These are phyloP conservation scores for Dioszegia crocea DNA, from an alignment of 768 basidiomycete species.

Conservation along the genomic window DNA sequence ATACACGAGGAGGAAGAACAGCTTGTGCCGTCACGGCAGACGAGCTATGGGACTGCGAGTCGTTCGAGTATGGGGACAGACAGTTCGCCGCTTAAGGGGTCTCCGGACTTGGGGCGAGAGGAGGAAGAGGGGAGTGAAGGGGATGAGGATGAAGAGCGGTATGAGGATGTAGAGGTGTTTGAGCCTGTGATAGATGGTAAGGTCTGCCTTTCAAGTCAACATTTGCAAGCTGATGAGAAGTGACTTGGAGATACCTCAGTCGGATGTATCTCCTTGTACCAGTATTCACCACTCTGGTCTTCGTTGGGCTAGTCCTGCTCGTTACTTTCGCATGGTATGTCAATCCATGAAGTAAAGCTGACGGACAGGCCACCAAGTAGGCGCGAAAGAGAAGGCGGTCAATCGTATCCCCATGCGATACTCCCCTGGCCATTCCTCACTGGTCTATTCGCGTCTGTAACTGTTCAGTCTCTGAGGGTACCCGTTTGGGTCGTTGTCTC, in stretches of 20 bases:
- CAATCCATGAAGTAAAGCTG: background rate
- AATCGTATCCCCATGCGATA: constrained; percentile 44
- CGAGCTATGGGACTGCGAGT: constrained; percentile 9
- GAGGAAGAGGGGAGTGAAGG: constrained; percentile 3
- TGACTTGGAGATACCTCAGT: constrained; percentile 41
- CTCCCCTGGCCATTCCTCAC: constrained; percentile 37
- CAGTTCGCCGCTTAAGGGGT: background rate
- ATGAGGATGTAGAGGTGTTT: constrained; percentile 19
- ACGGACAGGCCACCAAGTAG: constrained; percentile 44
- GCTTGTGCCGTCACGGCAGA: background rate
- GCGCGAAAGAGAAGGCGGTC: constrained; percentile 34
- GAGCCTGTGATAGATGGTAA: constrained; percentile 34
- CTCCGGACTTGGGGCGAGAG: constrained; percentile 1
- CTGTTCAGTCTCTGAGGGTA: constrained; percentile 37
- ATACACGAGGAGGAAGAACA: constrained; percentile 3
- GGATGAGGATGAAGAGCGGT: background rate
- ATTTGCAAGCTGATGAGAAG: constrained; percentile 17
- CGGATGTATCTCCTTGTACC: constrained; percentile 43
- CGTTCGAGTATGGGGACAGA: background rate
- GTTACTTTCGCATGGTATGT: constrained; percentile 45
- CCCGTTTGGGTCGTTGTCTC: constrained; percentile 37
- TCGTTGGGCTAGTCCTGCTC: constrained; percentile 28
- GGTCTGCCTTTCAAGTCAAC: background rate
- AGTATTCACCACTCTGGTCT: constrained; percentile 30
- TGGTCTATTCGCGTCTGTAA: constrained; percentile 43